Evolutionary conservation across 2,329 filamentous ascomycete genomes (phyloP), one percentile per base, ranked within the genome.

Genomic region (Dothistroma septosporum): DNA sequence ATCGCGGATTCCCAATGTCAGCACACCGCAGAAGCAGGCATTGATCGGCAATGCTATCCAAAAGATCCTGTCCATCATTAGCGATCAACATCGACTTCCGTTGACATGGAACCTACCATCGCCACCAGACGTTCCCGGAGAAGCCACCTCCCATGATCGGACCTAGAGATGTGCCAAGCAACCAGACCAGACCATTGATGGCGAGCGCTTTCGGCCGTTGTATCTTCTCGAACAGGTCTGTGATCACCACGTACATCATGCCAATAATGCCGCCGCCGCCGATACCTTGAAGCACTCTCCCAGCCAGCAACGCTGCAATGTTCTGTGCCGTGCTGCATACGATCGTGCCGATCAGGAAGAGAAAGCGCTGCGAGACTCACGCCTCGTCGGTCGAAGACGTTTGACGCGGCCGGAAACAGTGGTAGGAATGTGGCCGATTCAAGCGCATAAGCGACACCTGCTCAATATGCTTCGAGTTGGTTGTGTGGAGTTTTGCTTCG

Each of bases 141-240:
- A 85, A 83, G 1, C 78, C 82, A 19, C 82, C 83, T 7, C 84
- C 76, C 0, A 78, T 62, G 6, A 78, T 60, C 1, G 78, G 84
- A 0, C 83, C 83, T 16, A 75, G 73, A 0, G 83, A 80, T 2
- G 77, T 84, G 0, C 85, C 85, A 4, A 87, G 55, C 1, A 82
- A 77, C 84, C 83, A 86, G 68, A 82, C 78, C 9, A 69, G 71
- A 7, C 75, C 72, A 48, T 79, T 68, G 52, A 79, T 70, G 31
- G 72, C 73, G 61, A 79, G 74, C 67, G 73, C 80, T 57, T 77
- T 77, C 35, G 75, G 76, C 62, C 77, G 74, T 61, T 75, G 69
- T 22, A 74, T 66, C 24, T 81, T 68, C 10, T 78, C 76, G 2
- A 80, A 76, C 41, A 81, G 70, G 61, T 82, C 79, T 12, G 76